phyloP scores from a whole-genome alignment of 2,329 filamentous ascomycete genomes.

The Epichloe bromicola region DNA sequence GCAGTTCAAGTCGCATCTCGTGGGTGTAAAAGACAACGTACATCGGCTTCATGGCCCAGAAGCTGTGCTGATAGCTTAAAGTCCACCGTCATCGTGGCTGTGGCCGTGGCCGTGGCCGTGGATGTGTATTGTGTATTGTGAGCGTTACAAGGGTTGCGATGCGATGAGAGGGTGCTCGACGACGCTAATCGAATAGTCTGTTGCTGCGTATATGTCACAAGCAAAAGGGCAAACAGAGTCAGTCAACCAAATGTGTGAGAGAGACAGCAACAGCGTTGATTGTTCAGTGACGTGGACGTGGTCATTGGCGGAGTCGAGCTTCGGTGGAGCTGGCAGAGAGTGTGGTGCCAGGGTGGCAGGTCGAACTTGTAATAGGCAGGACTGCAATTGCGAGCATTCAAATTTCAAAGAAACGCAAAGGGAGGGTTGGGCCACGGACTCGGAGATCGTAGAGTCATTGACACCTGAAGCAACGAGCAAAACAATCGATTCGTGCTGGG shows the following conservation, averaged over 20 bases:
- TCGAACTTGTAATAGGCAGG: neutral
- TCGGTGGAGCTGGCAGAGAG: conserved; percentile 2
- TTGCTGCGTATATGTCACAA: neutral
- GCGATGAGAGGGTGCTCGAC: neutral
- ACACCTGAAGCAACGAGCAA: no score
- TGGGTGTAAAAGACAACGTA: conserved; percentile 31
- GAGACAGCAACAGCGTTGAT: neutral
- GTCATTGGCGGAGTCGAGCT: conserved; percentile 3
- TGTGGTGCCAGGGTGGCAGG: neutral
- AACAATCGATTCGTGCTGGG: neutral
- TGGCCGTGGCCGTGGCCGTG: neutral
- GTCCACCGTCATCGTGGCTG: conserved; percentile 51
- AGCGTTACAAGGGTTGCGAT: neutral
- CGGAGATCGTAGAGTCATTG: no score
- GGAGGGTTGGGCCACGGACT: neutral
- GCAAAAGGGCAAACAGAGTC: neutral
- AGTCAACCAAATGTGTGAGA: neutral
- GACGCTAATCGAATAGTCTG: neutral
- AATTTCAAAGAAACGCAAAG: neutral
- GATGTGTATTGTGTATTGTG: neutral
- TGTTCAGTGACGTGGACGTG: neutral
- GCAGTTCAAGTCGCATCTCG: neutral
- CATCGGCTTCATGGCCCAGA: conserved; percentile 84
- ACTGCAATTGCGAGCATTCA: neutral
- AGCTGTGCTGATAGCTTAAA: conserved; percentile 92